Evolutionary conservation across 164 flowering plant species (phyloP), one percentile per base, ranked within the genome.

Genomic region (Macadamia integrifolia): DNA sequence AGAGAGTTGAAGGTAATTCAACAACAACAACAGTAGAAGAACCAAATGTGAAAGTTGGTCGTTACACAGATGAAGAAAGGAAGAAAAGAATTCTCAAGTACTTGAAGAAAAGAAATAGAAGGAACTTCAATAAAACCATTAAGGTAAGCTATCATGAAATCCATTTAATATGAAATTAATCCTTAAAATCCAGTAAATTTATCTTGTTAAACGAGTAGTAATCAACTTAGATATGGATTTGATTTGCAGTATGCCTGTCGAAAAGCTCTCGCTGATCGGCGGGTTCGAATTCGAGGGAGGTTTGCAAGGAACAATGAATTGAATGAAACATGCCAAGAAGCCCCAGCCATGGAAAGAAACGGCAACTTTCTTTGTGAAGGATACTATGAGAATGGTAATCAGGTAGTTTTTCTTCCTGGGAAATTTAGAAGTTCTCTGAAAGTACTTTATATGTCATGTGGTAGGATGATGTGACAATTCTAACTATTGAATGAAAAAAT

Each of bases 121-220:
- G 98, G 68, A 92, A 92, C 76, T 92, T 87, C 82, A 88, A 82
- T 82, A 92, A 92, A 78, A 92, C 90, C 32, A 88, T 92, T 63
- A 92, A 90, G 92, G 97, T 90, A 46, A 44, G 1, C 28, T 43
- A 28, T 67, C 5, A 29, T 17, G 43, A 10, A 31, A 13, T 23
- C 23, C 23, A 23, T 23, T 23, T 23, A 23, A 23, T 23, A 32
- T 8, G 11, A 28, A 40, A 7, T 15, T 49, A 6, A 9, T 3
- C 53, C 29, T 49, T 40, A 29, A 0, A 3, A 15, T 11, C 13
- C 50, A 9, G 23, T 11, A 3, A 6, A 3, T 23, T 29, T 29
- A 32, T 13, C 23, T 11, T 46, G 18, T 67, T 28, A 46, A 40
- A 35, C 1, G 6, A 58, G 40, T 15, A 52, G 15, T 32, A 29